Evolutionary conservation across 2,329 filamentous ascomycete genomes (phyloP).

Genomic region (Penicillium aurantiogriseum): DNA sequence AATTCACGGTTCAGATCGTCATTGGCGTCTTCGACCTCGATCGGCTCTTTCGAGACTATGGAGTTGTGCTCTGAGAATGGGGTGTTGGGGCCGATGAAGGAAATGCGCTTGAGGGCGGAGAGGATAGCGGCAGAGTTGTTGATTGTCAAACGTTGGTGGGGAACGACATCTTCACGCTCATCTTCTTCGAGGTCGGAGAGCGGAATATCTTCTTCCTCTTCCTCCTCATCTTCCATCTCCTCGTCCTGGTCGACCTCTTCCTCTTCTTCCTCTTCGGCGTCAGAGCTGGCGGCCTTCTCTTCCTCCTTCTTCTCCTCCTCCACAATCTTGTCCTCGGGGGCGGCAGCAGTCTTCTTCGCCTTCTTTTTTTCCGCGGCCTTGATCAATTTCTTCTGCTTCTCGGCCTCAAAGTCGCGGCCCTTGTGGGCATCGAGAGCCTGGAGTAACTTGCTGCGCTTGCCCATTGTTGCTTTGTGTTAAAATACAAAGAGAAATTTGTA

Average conservation of each 20-base stretch:
- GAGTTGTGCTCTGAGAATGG: constrained; percentile 83
- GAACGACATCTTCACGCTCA: constrained; percentile 81
- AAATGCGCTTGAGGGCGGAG: constrained; percentile 69
- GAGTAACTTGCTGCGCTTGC: constrained; percentile 58
- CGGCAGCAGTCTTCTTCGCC: constrained; percentile 29
- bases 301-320: constrained; percentile 32
- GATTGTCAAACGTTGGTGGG: constrained; percentile 90
- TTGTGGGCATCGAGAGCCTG: constrained; percentile 58
- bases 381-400: constrained; percentile 70
- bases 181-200: constrained; percentile 81
- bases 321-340: constrained; percentile 27
- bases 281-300: constrained; percentile 36
- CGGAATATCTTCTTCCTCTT: constrained; percentile 83
- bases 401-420: constrained; percentile 68
- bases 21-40: constrained; percentile 76
- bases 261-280: constrained; percentile 30
- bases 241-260: constrained; percentile 34
- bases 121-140: constrained; percentile 91
- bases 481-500: constrained; percentile 9
- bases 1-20: constrained; percentile 92
- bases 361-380: constrained; percentile 50
- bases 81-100: constrained; percentile 57
- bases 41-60: constrained; percentile 65
- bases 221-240: constrained; percentile 57
- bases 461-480: constrained; percentile 38